Conservation (phyloP, 345 rosid genomes). For the Dimocarpus longan region DNA sequence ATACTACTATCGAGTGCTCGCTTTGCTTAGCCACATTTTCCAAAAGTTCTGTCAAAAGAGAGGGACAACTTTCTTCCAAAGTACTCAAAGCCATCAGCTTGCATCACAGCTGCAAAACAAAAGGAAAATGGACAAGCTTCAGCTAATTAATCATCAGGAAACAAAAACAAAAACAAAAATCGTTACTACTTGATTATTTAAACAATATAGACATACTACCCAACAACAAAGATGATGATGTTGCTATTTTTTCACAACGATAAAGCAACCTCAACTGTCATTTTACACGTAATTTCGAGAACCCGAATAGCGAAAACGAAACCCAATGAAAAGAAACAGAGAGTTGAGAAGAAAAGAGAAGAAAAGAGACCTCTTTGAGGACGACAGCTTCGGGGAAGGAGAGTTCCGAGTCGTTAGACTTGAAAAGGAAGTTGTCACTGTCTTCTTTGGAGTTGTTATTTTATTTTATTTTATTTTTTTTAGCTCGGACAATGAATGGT, state of each 20-base stretch:
- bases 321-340: neutral
- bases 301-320: neutral
- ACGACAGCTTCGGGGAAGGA: constrained; percentile 86
- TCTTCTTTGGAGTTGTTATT: constrained; percentile 38
- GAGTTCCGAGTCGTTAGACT: constrained; percentile 65
- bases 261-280: neutral
- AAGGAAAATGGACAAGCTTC: neutral
- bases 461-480: constrained; percentile 43
- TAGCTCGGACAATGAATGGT: constrained; percentile 49
- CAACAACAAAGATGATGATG: no score
- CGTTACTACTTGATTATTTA: neutral
- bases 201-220: no score
- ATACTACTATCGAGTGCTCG: constrained; percentile 44
- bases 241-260: neutral
- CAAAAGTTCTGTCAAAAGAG: constrained; percentile 54
- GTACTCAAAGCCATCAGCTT: constrained; percentile 62
- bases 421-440: constrained; percentile 53
- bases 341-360: neutral
- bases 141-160: neutral
- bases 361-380: constrained; percentile 63
- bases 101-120: constrained; percentile 60
- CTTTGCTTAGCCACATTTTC: constrained; percentile 55
- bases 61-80: constrained; percentile 61
- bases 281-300: neutral
- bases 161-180: neutral